Conservation (phyloP, 2,329 filamentous ascomycete species). For the Remersonia thermophila region DNA sequence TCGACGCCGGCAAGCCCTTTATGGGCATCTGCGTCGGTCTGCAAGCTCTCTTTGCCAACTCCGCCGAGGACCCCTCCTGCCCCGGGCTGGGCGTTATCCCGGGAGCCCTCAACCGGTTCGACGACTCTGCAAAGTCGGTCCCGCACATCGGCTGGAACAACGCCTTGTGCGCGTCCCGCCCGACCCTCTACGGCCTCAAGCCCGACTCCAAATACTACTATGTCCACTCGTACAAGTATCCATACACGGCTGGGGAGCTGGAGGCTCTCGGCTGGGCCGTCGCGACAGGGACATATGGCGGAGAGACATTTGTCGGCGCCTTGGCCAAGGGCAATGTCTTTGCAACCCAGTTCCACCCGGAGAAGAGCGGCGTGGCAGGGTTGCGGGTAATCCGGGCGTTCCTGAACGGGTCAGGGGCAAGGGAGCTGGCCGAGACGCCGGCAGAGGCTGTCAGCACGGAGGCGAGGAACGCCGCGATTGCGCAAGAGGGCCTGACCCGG, state of each 20-base stretch:
- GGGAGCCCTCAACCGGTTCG: conserved; percentile 60
- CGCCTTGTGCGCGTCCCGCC: conserved; percentile 40
- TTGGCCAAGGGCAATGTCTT: conserved; percentile 76
- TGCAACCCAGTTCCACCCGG: conserved; percentile 92
- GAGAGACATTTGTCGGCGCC: conserved; percentile 83
- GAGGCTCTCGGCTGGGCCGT: conserved; percentile 80
- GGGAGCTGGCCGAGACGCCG: conserved; percentile 31
- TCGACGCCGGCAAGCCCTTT: conserved; percentile 85
- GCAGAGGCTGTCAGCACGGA: conserved; percentile 13
- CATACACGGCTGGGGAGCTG: conserved; percentile 59
- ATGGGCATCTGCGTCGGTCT: conserved; percentile 96
- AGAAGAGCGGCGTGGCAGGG: conserved; percentile 88
- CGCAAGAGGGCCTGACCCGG: conserved; percentile 64
- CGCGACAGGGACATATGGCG: conserved; percentile 79
- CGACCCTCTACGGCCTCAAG: conserved; percentile 60
- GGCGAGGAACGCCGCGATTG: conserved; percentile 7
- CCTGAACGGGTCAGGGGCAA: conserved; percentile 54
- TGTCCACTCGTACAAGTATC: conserved; percentile 84
- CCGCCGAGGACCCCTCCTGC: conserved; percentile 61
- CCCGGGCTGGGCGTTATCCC: conserved; percentile 67
- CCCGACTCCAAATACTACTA: conserved; percentile 95
- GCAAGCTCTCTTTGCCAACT: conserved; percentile 80
- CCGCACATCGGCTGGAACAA: conserved; percentile 99
- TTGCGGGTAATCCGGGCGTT: conserved; percentile 77
- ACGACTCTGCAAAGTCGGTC: conserved; percentile 71